Evolutionary conservation across 306 rosid genomes (phyloP), one percentile per base, ranked within the genome.

Genomic region (Prunus mume): DNA sequence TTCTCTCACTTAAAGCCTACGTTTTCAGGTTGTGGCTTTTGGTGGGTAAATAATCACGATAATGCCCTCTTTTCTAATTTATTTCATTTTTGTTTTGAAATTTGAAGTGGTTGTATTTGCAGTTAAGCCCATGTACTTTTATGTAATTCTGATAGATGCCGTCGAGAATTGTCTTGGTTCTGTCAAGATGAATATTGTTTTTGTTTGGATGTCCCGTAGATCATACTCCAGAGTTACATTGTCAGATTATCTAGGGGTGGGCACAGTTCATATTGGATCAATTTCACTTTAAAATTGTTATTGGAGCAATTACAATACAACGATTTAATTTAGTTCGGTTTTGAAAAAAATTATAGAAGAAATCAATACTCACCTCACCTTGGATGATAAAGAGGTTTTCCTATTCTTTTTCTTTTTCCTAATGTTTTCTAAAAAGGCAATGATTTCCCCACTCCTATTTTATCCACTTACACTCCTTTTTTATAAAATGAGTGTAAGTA

Each of bases 1-100:
- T 79, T 87, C 93, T 66, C 75, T 93, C 80, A 54, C 83, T 89
- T 85, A 19, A 83, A 79, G 86, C 80, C 75, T 82, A 88, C 90
- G 87, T 85, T 85, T 70, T 77, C 78, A 70, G 74, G 72, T 56
- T 68, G 81, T 20, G 85, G 76, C 54, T 71, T 74, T 75, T 46
- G 85, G 82, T 86, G 55, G 79, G 32, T 61, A 24, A 0, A 75
- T 85, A 83, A 90, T 87, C 81, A 83, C 96, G 81, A 83, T 76
- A 82, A 58, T 85, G 22, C 86, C 91, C 97, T 65, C 77, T 51
- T 69, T 76, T 61, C 63, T 54, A 28, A 41, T 34, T 72, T 75
- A 0, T 15, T 67, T 70, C 3, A 32, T 50, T 28, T 24, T 54
- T 54, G 43, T 83, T 88, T 91, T 84, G 85, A 88, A 88, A 72